phyloP scores from a whole-genome alignment of 345 rosid species.

The Citrus trifoliata region DNA sequence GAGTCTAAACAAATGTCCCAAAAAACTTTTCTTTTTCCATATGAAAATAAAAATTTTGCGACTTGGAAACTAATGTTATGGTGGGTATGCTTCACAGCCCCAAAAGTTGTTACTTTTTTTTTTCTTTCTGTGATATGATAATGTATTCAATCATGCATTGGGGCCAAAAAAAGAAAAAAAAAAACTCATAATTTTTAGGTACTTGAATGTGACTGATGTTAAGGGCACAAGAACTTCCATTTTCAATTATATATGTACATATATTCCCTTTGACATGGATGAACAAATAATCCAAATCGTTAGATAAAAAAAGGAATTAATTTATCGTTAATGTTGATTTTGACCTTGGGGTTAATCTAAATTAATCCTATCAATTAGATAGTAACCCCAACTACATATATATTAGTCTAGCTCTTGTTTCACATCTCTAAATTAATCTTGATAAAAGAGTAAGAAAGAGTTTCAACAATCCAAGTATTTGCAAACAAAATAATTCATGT shows the following conservation, averaged over 20 bases:
- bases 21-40: background rate
- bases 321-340: background rate
- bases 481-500: background rate
- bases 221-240: background rate
- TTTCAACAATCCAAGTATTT: background rate
- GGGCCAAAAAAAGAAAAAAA: background rate
- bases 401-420: background rate
- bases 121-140: background rate
- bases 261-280: background rate
- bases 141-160: constrained; percentile 22
- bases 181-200: constrained; percentile 23
- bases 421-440: background rate
- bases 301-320: background rate
- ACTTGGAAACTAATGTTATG: constrained; percentile 4
- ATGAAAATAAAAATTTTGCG: background rate
- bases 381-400: background rate
- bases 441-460: background rate
- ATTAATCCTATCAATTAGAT: too few relatives aligned
- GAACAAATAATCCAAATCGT: background rate
- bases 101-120: constrained; percentile 6
- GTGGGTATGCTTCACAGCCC: constrained; percentile 15
- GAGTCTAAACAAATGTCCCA: background rate
- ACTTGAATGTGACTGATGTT: constrained; percentile 28
- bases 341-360: background rate
- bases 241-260: background rate